Evolutionary conservation across 2,329 filamentous ascomycete genomes (phyloP).

Genomic region (Talaromyces sp.): DNA sequence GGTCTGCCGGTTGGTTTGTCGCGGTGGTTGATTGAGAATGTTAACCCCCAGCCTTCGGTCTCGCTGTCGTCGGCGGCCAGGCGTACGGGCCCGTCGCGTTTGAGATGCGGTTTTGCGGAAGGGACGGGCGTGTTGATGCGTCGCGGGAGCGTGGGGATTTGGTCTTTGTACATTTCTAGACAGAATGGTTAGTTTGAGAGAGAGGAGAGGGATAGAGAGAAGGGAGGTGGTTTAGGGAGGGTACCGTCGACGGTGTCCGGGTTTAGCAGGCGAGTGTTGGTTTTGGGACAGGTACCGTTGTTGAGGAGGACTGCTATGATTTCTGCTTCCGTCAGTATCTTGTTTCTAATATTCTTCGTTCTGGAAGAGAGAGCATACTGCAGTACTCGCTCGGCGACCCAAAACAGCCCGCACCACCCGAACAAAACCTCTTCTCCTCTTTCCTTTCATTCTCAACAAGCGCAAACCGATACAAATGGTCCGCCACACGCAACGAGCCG

Average conservation of each 20-base stretch:
- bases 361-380: constrained; percentile 36
- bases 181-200: too few relatives aligned
- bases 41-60: constrained; percentile 62
- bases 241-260: constrained; percentile 47
- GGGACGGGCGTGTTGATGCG: constrained; percentile 45
- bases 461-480: constrained; percentile 10
- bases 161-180: constrained; percentile 59
- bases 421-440: constrained; percentile 17
- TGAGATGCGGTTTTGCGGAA: constrained; percentile 46
- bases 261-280: constrained; percentile 48
- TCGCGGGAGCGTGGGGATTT: constrained; percentile 52
- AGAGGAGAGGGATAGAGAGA: too few relatives aligned
- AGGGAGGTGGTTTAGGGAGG: background rate
- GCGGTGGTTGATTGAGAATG: constrained; percentile 48
- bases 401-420: constrained; percentile 60
- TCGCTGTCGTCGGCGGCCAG: constrained; percentile 13
- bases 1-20: constrained; percentile 44
- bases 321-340: constrained; percentile 30
- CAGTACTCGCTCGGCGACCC: constrained; percentile 57
- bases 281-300: constrained; percentile 53
- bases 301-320: constrained; percentile 58
- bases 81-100: constrained; percentile 29
- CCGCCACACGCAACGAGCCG: constrained; percentile 23
- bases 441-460: background rate
- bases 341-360: background rate